A percentile compares a stretch with the other conserved stretches of the same genome.
Evolutionary conservation across 176 grass and related monocot genomes (phyloP).

Genomic region (Oryza longistaminata): DNA sequence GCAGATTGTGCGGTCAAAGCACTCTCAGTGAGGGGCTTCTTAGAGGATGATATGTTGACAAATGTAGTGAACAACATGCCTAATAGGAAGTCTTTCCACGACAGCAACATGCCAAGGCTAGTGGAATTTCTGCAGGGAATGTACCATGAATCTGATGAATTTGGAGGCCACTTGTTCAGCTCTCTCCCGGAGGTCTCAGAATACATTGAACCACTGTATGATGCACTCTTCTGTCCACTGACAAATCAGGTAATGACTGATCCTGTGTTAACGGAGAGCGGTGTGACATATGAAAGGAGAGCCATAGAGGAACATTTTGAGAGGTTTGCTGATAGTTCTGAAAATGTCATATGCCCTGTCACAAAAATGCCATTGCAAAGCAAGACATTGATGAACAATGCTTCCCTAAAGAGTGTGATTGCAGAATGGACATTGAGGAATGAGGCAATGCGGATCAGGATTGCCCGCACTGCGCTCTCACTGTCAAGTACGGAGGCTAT

Average conservation of each 20-base stretch:
- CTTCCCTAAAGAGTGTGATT: conserved; percentile 73
- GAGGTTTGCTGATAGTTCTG: conserved; percentile 43
- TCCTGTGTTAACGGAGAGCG: conserved; percentile 65
- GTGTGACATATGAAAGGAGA: conserved; percentile 85
- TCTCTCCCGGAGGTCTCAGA: conserved; percentile 51
- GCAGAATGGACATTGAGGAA: conserved; percentile 72
- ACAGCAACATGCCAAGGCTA: conserved; percentile 34
- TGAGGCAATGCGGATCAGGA: conserved; percentile 65
- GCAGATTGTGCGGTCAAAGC: conserved; percentile 41
- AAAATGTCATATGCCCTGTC: conserved; percentile 60
- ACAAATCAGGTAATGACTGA: conserved; percentile 81
- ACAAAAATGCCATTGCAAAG: conserved; percentile 62
- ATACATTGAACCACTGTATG: conserved; percentile 71
- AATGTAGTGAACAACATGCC: conserved; percentile 36
- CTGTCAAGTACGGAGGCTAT: conserved; percentile 54
- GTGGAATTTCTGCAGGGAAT: conserved; percentile 60
- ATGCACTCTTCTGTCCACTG: conserved; percentile 79
- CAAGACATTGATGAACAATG: conserved; percentile 57
- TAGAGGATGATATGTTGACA: conserved; percentile 28
- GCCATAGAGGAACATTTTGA: conserved; percentile 68
- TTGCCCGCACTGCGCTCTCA: conserved; percentile 56
- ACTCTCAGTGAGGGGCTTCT: conserved; percentile 35
- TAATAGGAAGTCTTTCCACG: conserved; percentile 29
- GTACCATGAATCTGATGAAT: conserved; percentile 48
- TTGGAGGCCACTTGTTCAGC: conserved; percentile 34